A percentile compares a stretch with the other conserved stretches of the same genome.
Evolutionary conservation across 257 asterid genomes (phyloP).

Genomic region (Plantago elongata): DNA sequence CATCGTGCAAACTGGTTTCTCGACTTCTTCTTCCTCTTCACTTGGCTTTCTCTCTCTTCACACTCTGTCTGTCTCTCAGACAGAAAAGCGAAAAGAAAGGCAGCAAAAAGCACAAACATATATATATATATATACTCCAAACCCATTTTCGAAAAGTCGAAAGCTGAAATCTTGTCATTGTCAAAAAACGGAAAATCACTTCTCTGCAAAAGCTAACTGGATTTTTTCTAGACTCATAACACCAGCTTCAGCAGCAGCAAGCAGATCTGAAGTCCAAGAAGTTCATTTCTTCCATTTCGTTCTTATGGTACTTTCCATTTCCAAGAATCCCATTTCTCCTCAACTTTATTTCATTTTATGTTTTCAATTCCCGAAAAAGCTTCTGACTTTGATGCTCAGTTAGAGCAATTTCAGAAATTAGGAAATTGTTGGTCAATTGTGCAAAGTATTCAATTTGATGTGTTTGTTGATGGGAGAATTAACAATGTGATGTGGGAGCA

Average conservation of each 20-base stretch:
- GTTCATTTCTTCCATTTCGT: conserved; percentile 28
- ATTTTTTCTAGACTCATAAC: background rate
- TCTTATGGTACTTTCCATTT: conserved; percentile 20
- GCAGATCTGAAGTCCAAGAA: conserved; percentile 38
- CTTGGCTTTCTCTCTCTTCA: background rate
- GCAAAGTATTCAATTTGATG: background rate
- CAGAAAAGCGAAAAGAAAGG: conserved; percentile 6
- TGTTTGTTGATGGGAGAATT: background rate
- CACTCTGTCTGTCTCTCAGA: background rate
- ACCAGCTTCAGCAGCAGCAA: conserved; percentile 19
- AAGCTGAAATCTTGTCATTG: background rate
- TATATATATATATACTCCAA: conserved; percentile 1
- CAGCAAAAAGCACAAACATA: background rate
- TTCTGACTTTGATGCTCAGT: background rate
- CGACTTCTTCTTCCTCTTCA: background rate
- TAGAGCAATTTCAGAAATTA: background rate
- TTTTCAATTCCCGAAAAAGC: background rate
- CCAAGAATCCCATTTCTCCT: background rate
- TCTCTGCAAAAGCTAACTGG: background rate
- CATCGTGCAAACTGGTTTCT: background rate
- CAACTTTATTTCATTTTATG: too few species aligned
- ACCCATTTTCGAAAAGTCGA: background rate
- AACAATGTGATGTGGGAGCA: conserved; percentile 5
- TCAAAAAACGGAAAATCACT: background rate
- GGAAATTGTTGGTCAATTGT: background rate